Base-by-base conservation (phyloP, 257 asterid species). In the Lantana camara region DNA sequence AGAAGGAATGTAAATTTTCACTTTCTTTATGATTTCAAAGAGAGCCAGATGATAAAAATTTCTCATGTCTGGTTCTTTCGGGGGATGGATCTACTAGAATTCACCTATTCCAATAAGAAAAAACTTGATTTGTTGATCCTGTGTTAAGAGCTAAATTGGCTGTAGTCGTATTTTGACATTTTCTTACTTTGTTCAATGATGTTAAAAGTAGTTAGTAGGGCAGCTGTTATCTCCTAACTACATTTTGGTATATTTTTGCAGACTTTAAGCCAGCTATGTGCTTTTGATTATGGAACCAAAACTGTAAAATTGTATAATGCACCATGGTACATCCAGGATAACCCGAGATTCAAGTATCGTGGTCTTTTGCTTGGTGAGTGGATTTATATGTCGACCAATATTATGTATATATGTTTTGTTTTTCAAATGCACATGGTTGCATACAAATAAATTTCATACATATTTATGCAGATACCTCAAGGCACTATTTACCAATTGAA, bases 251-350 rank as follows among this genome's bases (percentile, higher is more conserved):
- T 24, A 64, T 29, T 67, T 48, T 61, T 68, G 37, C 90, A 91
- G 96, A 88, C 98, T 30, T 62, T 86, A 60, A 91, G 98, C 79
- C 98, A 91, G 76, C 80, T 91, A 57, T 91, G 96, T 67, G 73
- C 66, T 52, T 89, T 76, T 80, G 87, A 86, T 68, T 91, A 87
- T 66, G 95, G 76, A 77, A 70, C 85, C 61, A 91, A 91, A 86
- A 62, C 79, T 40, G 87, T 91, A 46, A 70, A 73, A 76, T 77
- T 91, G 29, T 76, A 70, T 45, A 86, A 77, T 69, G 95, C 96
- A 47, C 98, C 98, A 46, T 91, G 96, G 98, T 88, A 79, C 78
- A 75, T 91, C 63, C 83, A 85, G 78, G 98, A 91, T 79, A 83
- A 82, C 74, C 98, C 98, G 22, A 84, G 95, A 82, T 91, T 91